phyloP scores from a whole-genome alignment of 495 filamentous ascomycete genomes.

The Tuber magnatum region DNA sequence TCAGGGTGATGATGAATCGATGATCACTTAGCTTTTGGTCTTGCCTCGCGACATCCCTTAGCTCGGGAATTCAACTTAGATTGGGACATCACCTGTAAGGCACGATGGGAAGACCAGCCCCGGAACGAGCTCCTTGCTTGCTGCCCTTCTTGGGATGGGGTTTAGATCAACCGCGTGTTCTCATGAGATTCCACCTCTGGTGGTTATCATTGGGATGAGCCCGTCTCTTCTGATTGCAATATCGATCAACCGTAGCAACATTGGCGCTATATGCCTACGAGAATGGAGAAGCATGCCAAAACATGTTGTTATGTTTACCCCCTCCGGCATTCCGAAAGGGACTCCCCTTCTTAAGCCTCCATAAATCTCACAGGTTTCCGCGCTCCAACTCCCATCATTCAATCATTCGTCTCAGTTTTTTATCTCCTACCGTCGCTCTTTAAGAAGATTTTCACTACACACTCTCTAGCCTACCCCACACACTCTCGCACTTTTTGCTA shows the following conservation, averaged over 20 bases:
- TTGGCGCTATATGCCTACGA: neutral
- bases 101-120: neutral
- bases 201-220: neutral
- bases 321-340: neutral
- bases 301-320: neutral
- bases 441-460: conserved; percentile 23
- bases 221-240: neutral
- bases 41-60: neutral
- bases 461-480: neutral
- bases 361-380: conserved; percentile 26
- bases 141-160: neutral
- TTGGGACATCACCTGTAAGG: neutral
- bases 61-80: neutral
- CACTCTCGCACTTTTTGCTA: neutral
- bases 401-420: conserved; percentile 16
- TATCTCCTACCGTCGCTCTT: conserved; percentile 29
- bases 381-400: conserved; percentile 13
- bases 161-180: neutral
- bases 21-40: neutral
- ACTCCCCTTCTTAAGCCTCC: conserved; percentile 9
- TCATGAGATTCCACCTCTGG: neutral
- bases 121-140: conserved; percentile 1
- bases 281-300: neutral
- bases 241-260: neutral
- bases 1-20: no score